Percentiles rank a stretch among this genome's conserved stretches.
These are phyloP conservation scores for Cenchrus fungigraminus DNA, from an alignment of 176 grass and related monocot species.

Conservation along the genomic window DNA sequence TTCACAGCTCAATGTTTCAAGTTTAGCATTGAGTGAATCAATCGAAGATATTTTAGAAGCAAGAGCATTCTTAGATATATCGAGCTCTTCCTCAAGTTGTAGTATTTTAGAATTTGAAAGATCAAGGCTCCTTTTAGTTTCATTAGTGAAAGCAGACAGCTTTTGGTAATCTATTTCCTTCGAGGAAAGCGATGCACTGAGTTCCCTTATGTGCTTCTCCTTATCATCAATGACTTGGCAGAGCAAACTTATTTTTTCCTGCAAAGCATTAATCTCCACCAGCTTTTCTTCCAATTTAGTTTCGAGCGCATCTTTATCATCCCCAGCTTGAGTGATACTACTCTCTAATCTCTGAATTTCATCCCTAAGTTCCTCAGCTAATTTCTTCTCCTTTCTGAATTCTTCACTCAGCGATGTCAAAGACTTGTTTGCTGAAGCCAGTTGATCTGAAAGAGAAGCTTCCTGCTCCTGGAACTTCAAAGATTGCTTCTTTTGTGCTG, in stretches of 20 bases:
- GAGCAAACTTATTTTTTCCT: conserved; percentile 68
- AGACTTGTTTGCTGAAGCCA: conserved; percentile 67
- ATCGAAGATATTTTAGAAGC: conserved; percentile 66
- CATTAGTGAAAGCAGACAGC: conserved; percentile 50
- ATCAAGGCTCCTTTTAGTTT: conserved; percentile 61
- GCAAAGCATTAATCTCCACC: conserved; percentile 56
- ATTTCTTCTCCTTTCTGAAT: conserved; percentile 63
- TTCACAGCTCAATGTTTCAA: conserved; percentile 57
- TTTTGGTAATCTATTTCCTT: conserved; percentile 77
- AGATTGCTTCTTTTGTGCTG: conserved; percentile 63
- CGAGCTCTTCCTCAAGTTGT: conserved; percentile 71
- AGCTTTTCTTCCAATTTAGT: conserved; percentile 69
- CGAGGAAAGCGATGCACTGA: conserved; percentile 64
- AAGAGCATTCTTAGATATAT: conserved; percentile 58
- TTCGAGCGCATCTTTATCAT: conserved; percentile 72
- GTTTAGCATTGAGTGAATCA: conserved; percentile 72
- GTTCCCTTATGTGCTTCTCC: conserved; percentile 63
- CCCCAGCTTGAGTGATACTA: conserved; percentile 50
- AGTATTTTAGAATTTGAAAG: conserved; percentile 70
- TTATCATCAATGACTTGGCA: conserved; percentile 66
- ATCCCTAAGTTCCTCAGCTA: conserved; percentile 65
- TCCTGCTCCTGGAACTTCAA: conserved; percentile 74
- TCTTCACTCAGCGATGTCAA: conserved; percentile 65
- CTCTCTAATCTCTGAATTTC: conserved; percentile 74
- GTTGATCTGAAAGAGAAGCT: conserved; percentile 63